phyloP scores from a whole-genome alignment of 768 basidiomycete species.

The Trametes gibbosa region DNA sequence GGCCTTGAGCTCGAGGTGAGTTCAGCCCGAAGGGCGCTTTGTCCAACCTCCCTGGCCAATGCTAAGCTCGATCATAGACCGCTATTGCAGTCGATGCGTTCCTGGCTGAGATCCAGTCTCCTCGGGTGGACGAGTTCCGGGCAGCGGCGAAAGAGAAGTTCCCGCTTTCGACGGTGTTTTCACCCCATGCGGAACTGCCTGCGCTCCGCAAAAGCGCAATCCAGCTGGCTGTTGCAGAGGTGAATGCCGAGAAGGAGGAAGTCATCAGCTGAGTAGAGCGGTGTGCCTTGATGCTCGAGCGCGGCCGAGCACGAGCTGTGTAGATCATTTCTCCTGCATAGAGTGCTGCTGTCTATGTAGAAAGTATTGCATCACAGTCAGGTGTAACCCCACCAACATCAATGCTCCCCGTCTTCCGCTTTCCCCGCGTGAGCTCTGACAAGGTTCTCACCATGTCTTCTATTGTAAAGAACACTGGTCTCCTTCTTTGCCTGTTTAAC shows the following conservation, averaged over 20 bases:
- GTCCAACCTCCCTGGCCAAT: too few relatives aligned
- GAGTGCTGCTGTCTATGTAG: not conserved
- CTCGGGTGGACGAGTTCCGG: slow-evolving; percentile 61
- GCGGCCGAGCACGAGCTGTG: too few relatives aligned
- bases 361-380: not conserved
- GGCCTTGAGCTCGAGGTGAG: slow-evolving; percentile 50
- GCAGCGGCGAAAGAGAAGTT: slow-evolving; percentile 51
- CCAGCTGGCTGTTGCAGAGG: not conserved
- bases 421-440: too few relatives aligned
- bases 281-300: too few relatives aligned
- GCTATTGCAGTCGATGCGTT: slow-evolving; percentile 48
- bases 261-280: slow-evolving; percentile 9
- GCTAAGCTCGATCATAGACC: slow-evolving; percentile 37
- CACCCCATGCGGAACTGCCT: slow-evolving; percentile 48
- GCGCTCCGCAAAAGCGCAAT: slow-evolving; percentile 28
- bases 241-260: slow-evolving; percentile 14
- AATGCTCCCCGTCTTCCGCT: not conserved
- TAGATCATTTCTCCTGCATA: not conserved
- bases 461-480: too few relatives aligned
- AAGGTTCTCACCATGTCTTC: too few relatives aligned
- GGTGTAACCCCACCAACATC: slow-evolving; percentile 1
- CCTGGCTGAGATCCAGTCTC: slow-evolving; percentile 48
- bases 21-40: too few relatives aligned
- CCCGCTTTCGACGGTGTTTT: slow-evolving; percentile 66
- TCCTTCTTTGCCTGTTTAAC: too few relatives aligned